Conservation (phyloP, 2,329 filamentous ascomycete genomes). For the Diplodia corticola region DNA sequence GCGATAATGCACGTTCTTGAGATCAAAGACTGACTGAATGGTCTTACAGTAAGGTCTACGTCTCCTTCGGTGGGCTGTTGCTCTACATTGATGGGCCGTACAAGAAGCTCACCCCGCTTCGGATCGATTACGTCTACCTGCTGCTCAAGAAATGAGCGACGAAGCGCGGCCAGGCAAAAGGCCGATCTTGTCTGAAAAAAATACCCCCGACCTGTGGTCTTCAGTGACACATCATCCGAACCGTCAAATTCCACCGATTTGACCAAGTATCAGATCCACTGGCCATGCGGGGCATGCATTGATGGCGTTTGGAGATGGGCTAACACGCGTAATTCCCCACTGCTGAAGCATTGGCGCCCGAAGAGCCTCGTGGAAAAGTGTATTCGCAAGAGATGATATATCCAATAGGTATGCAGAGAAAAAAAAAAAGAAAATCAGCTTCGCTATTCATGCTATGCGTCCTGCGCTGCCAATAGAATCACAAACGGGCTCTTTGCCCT, state of each 20-base stretch:
- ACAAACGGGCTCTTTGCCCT: conserved; percentile 29
- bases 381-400: neutral
- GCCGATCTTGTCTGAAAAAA: neutral
- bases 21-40: neutral
- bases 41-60: conserved; percentile 75
- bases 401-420: conserved; percentile 2
- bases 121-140: conserved; percentile 92
- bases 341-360: conserved; percentile 12
- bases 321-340: neutral
- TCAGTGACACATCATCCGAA: neutral
- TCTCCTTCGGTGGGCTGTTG: conserved; percentile 89
- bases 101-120: conserved; percentile 88
- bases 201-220: neutral
- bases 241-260: neutral
- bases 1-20: neutral
- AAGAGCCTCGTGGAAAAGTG: conserved; percentile 5
- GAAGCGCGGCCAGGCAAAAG: conserved; percentile 7
- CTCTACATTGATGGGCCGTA: conserved; percentile 91
- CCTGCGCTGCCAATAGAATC: conserved; percentile 26
- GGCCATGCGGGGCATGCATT: conserved; percentile 17
- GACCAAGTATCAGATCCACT: neutral
- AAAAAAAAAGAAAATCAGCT: conserved; percentile 27
- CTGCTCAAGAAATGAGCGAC: conserved; percentile 78
- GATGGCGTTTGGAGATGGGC: conserved; percentile 19
- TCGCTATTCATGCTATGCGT: conserved; percentile 28